Conservation (phyloP, 2,329 filamentous ascomycete species). For the Aspergillus tamarii region DNA sequence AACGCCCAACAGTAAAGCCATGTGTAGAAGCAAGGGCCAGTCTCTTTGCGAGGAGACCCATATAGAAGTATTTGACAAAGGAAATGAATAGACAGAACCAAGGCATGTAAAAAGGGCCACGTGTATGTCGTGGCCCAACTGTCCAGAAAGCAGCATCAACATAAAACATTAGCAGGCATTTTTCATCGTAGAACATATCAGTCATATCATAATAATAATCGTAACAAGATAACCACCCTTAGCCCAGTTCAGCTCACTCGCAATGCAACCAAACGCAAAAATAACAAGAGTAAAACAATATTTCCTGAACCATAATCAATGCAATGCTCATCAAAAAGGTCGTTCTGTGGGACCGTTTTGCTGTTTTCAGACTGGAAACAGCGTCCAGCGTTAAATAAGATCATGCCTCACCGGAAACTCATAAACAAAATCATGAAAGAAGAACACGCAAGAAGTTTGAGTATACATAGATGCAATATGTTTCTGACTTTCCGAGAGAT, state of each 20-base stretch:
- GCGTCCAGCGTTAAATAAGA: constrained; percentile 8
- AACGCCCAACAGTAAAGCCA: neutral
- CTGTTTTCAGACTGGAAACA: constrained; percentile 9
- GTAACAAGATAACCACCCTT: constrained; percentile 21
- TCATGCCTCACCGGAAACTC: constrained; percentile 7
- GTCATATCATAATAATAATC: constrained; percentile 31
- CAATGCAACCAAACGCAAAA: constrained; percentile 22
- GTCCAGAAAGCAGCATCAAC: constrained; percentile 15
- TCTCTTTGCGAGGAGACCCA: neutral
- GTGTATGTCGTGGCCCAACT: constrained; percentile 17
- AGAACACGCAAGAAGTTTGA: constrained; percentile 12
- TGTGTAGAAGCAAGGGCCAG: constrained; percentile 2
- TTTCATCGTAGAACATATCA: constrained; percentile 26
- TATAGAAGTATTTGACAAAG: constrained; percentile 13
- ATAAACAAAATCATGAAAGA: constrained; percentile 3
- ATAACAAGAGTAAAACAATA: constrained; percentile 3
- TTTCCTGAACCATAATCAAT: constrained; percentile 9
- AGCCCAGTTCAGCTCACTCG: constrained; percentile 18
- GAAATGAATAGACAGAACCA: constrained; percentile 5
- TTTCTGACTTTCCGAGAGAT: constrained; percentile 19
- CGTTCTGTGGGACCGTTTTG: constrained; percentile 15
- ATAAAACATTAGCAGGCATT: constrained; percentile 25
- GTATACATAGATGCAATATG: constrained; percentile 22
- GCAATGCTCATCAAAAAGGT: constrained; percentile 5
- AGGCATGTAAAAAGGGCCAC: constrained; percentile 13